Evolutionary conservation across 2,329 filamentous ascomycete genomes (phyloP).

Genomic region (Ascochyta viciae-villosae): DNA sequence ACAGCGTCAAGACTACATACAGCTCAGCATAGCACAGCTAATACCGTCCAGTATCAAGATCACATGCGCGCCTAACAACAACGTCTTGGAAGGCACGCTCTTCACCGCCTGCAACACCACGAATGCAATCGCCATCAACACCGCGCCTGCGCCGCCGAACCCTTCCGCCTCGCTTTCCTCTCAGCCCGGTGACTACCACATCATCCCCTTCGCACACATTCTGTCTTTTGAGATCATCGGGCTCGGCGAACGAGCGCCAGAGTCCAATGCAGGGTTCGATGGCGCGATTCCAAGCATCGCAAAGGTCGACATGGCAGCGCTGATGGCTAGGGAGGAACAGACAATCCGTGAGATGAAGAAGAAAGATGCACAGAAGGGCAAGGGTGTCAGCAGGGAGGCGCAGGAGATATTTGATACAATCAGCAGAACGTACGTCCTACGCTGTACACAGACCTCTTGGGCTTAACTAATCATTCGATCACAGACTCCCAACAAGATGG

Average conservation of each 20-base stretch:
- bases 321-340: constrained; percentile 62
- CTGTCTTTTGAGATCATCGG: constrained; percentile 62
- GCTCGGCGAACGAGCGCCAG: constrained; percentile 42
- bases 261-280: constrained; percentile 53
- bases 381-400: constrained; percentile 66
- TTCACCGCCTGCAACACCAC: constrained; percentile 68
- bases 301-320: constrained; percentile 61
- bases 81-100: constrained; percentile 66
- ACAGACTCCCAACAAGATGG: constrained; percentile 64
- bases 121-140: constrained; percentile 68
- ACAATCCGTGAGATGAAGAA: constrained; percentile 65
- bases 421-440: constrained; percentile 59
- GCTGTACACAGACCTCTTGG: not conserved
- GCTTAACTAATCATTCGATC: constrained; percentile 11
- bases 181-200: constrained; percentile 63
- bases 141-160: constrained; percentile 54
- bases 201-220: constrained; percentile 67
- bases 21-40: constrained; percentile 13
- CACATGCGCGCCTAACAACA: constrained; percentile 60
- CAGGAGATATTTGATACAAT: constrained; percentile 70
- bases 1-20: not conserved
- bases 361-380: constrained; percentile 64
- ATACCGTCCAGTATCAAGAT: constrained; percentile 60
- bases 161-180: constrained; percentile 49
- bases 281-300: constrained; percentile 54